Conservation (phyloP, 2,329 filamentous ascomycete genomes). For the Fusarium zealandicum region DNA sequence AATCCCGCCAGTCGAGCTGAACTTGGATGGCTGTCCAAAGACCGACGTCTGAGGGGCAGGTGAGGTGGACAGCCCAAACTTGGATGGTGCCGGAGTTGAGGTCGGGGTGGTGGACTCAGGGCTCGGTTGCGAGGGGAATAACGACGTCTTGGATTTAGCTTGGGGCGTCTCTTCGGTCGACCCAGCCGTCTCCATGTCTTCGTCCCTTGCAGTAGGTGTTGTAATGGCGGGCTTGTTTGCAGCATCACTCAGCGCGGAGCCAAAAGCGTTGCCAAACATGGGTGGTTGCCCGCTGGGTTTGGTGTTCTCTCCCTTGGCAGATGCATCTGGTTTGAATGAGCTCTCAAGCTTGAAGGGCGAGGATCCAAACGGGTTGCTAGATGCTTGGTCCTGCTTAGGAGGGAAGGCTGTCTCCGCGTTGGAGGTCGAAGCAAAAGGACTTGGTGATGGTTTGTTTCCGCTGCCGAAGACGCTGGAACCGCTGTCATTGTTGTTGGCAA, state of each 20-base stretch:
- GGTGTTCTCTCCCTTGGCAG: slow-evolving; percentile 65
- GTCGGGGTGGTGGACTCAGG: slow-evolving; percentile 57
- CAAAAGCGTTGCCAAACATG: slow-evolving; percentile 69
- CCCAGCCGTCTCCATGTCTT: slow-evolving; percentile 58
- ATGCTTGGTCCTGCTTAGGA: slow-evolving; percentile 40
- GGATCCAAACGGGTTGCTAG: slow-evolving; percentile 54
- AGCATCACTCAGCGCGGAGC: slow-evolving; percentile 61
- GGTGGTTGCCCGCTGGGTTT: slow-evolving; percentile 55
- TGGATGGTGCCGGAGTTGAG: slow-evolving; percentile 58
- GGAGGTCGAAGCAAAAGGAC: slow-evolving; percentile 40
- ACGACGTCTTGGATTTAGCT: slow-evolving; percentile 46
- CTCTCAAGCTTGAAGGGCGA: slow-evolving; percentile 71
- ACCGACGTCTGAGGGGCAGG: slow-evolving; percentile 43
- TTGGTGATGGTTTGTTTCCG: slow-evolving; percentile 47
- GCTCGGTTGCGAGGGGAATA: slow-evolving; percentile 38
- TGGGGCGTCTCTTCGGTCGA: slow-evolving; percentile 47
- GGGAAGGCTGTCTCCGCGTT: slow-evolving; percentile 40
- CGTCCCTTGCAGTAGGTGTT: slow-evolving; percentile 53
- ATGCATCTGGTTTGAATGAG: slow-evolving; percentile 71
- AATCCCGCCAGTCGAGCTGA: slow-evolving; percentile 37
- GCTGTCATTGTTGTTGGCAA: slow-evolving; percentile 48
- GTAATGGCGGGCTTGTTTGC: slow-evolving; percentile 48
- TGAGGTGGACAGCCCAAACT: slow-evolving; percentile 52
- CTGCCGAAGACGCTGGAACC: slow-evolving; percentile 49
- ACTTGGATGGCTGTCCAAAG: slow-evolving; percentile 48